Base-by-base conservation (phyloP, 768 basidiomycete species). In the Termitomyces sp. region DNA sequence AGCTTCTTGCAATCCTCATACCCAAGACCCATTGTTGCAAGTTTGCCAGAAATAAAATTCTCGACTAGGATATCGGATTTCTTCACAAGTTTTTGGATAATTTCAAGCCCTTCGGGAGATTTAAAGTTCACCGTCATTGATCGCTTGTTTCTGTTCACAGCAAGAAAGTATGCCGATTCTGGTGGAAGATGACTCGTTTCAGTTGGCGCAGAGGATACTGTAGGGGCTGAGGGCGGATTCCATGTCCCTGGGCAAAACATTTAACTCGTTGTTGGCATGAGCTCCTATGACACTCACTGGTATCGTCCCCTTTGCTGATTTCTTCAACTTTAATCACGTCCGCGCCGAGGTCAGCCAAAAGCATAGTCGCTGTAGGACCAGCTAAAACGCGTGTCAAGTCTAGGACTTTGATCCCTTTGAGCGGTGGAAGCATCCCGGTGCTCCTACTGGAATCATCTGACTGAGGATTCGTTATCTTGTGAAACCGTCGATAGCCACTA, bases 271-370 rank as follows among this genome's bases (percentile, higher is more conserved):
- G 18, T 36, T 47, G 47, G 50, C 34, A 55, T n/a, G 4, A 22
- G 12, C n/a, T 43, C 26, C 34, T 34, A 20, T 26, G 22, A 9
- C 53, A 53, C 61, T 46, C 39, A 66, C 66, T 61, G 32, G 95
- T 98, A 72, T 98, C 95, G 66, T 98, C 95, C 24, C 95, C 95
- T 58, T 78, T 80, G 44, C 79, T 76, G 53, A 83, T 76, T 67
- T 92, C 89, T 68, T 95, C 93, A 5, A 97, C 84, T 69, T 97
- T 98, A 69, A 97, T 83, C 29, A 98, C 93, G 67, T 98, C 93
- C 47, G 95, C 95, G 1, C 92, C 88, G 36, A 95, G 74, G 72
- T 95, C 93, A 7, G 87, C 94, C n/a, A 97, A 78, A 59, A 96
- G 79, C 94, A 95, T 91, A 1, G 93, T 91, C n/a, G 88, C 84